These are phyloP conservation scores for Tylopilus vinaceipallidus DNA, from an alignment of 768 basidiomycete genomes.

Conservation along the genomic window DNA sequence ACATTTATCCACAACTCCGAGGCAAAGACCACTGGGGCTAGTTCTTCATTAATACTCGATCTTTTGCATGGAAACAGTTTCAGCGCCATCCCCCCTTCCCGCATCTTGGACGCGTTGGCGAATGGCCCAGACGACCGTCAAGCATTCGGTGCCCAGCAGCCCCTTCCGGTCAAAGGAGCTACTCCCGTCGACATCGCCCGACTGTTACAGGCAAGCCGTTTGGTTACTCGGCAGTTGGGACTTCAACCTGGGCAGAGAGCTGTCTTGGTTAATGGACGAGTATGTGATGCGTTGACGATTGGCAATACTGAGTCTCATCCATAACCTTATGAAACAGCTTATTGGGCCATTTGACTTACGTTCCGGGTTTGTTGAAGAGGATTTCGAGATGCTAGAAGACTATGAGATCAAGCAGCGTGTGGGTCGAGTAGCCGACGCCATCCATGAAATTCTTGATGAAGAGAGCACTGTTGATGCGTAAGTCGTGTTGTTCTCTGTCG, in stretches of 20 bases:
- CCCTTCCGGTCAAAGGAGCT: conserved; percentile 33
- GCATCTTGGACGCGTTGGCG: conserved; percentile 15
- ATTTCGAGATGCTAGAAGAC: conserved; percentile 65
- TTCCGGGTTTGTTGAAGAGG: conserved; percentile 62
- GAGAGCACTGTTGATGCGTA: conserved; percentile 42
- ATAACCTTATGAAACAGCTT: conserved; percentile 45
- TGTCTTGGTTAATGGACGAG: conserved; percentile 81
- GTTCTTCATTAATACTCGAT: conserved; percentile 49
- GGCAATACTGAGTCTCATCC: conserved; percentile 2
- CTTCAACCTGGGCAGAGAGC: conserved; percentile 59
- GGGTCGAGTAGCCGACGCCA: conserved; percentile 62
- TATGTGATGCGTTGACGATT: conserved; percentile 36
- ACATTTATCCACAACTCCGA: conserved; percentile 76
- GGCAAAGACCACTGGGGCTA: conserved; percentile 7
- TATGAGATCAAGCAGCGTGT: conserved; percentile 77
- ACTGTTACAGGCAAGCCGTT: conserved; percentile 45
- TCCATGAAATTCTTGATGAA: conserved; percentile 51
- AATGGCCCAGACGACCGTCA: conserved; percentile 7
- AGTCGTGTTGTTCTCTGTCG: conserved; percentile 15
- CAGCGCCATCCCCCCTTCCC: conserved; percentile 21
- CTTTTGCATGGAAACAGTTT: conserved; percentile 45
- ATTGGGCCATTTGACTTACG: conserved; percentile 62
- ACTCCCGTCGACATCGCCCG: conserved; percentile 24
- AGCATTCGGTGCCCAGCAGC: conserved; percentile 34
- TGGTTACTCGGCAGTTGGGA: conserved; percentile 55